These are phyloP conservation scores for Umbelopsis vinacea DNA, from an alignment of 192 early-diverging fungal species.

Conservation along the genomic window DNA sequence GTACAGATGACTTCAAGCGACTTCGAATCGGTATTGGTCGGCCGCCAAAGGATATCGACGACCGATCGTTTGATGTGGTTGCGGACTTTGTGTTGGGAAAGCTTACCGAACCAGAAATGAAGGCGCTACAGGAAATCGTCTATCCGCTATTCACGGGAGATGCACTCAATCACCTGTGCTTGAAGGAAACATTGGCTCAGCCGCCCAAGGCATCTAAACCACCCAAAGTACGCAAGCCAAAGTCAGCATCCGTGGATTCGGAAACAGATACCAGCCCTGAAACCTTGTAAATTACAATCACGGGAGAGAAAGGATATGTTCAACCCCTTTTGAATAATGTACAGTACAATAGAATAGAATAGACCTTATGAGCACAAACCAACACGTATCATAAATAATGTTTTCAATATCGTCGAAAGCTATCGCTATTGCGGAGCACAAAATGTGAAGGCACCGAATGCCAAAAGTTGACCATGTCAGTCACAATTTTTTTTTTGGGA, in stretches of 20 bases:
- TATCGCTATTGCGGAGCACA: too few species aligned
- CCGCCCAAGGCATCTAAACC: neutral
- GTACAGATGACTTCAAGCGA: conserved; percentile 58
- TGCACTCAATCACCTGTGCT: conserved; percentile 2
- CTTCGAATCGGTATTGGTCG: conserved; percentile 75
- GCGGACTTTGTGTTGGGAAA: conserved; percentile 60
- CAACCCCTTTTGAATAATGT: neutral
- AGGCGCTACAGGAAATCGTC: conserved; percentile 47
- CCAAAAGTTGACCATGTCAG: neutral
- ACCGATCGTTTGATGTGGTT: conserved; percentile 47
- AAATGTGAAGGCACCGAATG: too few species aligned
- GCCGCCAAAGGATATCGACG: conserved; percentile 37
- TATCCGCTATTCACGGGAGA: conserved; percentile 37
- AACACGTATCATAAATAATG: too few species aligned
- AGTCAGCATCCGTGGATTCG: neutral
- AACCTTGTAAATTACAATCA: neutral
- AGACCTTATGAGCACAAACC: too few species aligned
- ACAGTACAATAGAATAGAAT: too few species aligned
- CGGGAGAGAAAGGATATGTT: neutral
- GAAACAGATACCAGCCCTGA: neutral
- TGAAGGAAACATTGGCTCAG: neutral
- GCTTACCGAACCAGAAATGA: conserved; percentile 54
- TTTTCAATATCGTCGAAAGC: too few species aligned
- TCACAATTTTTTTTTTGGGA: neutral
- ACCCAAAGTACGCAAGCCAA: neutral